A percentile compares a stretch with the other conserved stretches of the same genome.
phyloP scores from a whole-genome alignment of 179 eudicot genomes.

The Silene coronaria region DNA sequence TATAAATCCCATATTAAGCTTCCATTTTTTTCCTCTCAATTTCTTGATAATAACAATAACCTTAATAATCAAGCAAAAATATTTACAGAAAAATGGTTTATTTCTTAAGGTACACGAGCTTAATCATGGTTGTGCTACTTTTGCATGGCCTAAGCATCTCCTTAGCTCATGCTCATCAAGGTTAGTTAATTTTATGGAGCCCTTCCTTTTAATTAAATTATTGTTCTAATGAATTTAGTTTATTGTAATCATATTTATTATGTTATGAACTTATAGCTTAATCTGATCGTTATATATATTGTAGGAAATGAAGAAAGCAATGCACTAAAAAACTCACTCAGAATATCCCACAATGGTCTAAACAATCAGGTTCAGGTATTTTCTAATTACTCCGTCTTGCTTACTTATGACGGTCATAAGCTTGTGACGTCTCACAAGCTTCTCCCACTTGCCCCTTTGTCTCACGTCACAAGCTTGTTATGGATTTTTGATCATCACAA shows the following conservation, averaged over 20 bases:
- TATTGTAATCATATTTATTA: too few species aligned
- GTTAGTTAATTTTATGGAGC: constrained; percentile 12
- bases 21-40: constrained; percentile 26
- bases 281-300: not conserved
- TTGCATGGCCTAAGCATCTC: constrained; percentile 38
- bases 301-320: constrained; percentile 29
- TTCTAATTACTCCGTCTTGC: too few species aligned
- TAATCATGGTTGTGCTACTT: constrained; percentile 30
- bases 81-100: constrained; percentile 28
- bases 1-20: constrained; percentile 33
- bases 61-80: not conserved
- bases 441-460: too few species aligned
- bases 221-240: not conserved
- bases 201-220: not conserved
- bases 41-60: constrained; percentile 13
- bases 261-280: too few species aligned
- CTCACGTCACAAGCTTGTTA: too few species aligned
- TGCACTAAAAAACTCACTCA: constrained; percentile 15
- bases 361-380: constrained; percentile 25
- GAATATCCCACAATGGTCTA: constrained; percentile 12
- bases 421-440: too few species aligned
- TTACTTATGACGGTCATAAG: too few species aligned
- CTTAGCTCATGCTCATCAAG: constrained; percentile 41
- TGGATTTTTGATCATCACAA: too few species aligned
- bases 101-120: constrained; percentile 33